Evolutionary conservation across 1,284 basidiomycete species (phyloP).

Genomic region (Ceratobasidium sp.): DNA sequence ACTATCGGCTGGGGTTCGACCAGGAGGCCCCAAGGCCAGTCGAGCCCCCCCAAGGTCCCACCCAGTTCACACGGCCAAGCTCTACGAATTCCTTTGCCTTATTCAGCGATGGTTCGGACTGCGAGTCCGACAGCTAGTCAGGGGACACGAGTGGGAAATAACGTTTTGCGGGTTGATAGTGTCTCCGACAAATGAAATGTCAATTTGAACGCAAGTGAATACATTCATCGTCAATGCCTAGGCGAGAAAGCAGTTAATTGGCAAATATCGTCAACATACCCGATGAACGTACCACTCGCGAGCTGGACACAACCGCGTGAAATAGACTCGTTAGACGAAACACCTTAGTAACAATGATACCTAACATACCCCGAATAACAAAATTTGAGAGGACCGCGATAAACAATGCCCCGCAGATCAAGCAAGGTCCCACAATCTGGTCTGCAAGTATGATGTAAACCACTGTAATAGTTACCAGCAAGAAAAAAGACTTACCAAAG

Average conservation of each 20-base stretch:
- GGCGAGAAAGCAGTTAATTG: not conserved
- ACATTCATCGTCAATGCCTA: slow-evolving; percentile 31
- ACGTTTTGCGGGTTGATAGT: not conserved
- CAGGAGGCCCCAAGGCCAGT: not conserved
- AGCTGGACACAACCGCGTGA: slow-evolving; percentile 17
- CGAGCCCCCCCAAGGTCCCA: not conserved
- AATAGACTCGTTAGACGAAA: not conserved
- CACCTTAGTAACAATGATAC: not conserved
- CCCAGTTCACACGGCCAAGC: not conserved
- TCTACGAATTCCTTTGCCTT: not conserved
- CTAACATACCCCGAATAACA: slow-evolving; percentile 74
- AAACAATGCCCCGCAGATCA: slow-evolving; percentile 84
- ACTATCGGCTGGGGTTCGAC: too few species aligned
- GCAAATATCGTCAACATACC: not conserved
- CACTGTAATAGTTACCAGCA: not conserved
- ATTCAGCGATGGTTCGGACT: not conserved
- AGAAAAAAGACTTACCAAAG: slow-evolving; percentile 72
- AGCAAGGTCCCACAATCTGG: slow-evolving; percentile 78
- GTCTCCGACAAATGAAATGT: not conserved
- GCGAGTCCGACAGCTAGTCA: not conserved
- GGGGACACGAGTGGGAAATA: not conserved
- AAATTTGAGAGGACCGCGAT: slow-evolving; percentile 89
- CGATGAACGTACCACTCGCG: slow-evolving; percentile 47
- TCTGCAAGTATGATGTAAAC: slow-evolving; percentile 62
- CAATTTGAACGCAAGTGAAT: slow-evolving; percentile 15